Evolutionary conservation across 2,329 filamentous ascomycete species (phyloP).

Genomic region (Polychaeton citri): DNA sequence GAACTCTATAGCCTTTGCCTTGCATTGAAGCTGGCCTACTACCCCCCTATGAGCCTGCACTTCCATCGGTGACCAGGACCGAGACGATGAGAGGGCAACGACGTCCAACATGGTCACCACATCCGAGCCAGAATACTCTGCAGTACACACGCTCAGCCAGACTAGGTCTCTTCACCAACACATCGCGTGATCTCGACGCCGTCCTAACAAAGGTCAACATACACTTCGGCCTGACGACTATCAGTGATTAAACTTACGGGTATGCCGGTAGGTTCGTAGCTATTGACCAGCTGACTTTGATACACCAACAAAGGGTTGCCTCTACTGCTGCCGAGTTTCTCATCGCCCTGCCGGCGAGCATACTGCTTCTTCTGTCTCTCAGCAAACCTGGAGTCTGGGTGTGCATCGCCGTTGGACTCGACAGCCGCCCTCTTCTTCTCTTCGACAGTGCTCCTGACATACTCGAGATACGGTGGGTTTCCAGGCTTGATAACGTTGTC

Average conservation of each 20-base stretch:
- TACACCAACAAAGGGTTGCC: conserved; percentile 56
- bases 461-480: conserved; percentile 57
- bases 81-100: too few relatives aligned
- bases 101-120: too few relatives aligned
- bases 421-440: conserved; percentile 42
- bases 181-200: conserved; percentile 54
- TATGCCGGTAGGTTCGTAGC: conserved; percentile 54
- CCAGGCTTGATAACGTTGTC: conserved; percentile 62
- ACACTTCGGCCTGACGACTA: neutral
- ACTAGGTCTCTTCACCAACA: conserved; percentile 25
- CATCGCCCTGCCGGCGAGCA: conserved; percentile 31
- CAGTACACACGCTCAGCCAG: too few relatives aligned
- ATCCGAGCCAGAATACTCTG: too few relatives aligned
- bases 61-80: too few relatives aligned
- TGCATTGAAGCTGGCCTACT: too few relatives aligned
- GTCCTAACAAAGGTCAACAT: too few relatives aligned
- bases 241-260: conserved; percentile 39
- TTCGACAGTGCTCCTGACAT: conserved; percentile 51
- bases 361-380: conserved; percentile 37
- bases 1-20: too few relatives aligned
- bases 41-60: too few relatives aligned
- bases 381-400: conserved; percentile 27
- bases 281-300: conserved; percentile 48
- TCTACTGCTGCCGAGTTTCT: conserved; percentile 26
- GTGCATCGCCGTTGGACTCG: conserved; percentile 13